Evolutionary conservation across 2,329 filamentous ascomycete genomes (phyloP), one percentile per base, ranked within the genome.

Genomic region (Helminthosporium solani): DNA sequence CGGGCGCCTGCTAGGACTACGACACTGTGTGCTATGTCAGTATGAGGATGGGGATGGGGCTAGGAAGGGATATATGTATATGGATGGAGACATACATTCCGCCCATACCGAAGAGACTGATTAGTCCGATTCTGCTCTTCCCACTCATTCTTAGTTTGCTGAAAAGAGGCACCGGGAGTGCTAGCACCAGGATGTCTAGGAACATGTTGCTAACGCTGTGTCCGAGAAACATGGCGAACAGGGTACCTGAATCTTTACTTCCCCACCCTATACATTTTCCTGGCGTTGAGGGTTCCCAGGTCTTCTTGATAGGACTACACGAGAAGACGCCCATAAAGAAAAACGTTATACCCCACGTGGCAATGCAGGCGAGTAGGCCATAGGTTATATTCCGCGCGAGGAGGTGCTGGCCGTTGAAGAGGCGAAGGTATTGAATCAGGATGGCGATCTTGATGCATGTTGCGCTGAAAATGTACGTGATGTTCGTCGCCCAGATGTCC

Each of bases 401-500:
- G 1, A 44, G 48, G 31, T 54, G 57, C 14, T 56, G 46, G 42
- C 58, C 56, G 11, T 58, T 53, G 48, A 70, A 70, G 7, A 71
- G 54, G 11, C 68, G 66, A 14, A 64, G 58, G 33, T 70, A 71
- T 43, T 71, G 68, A 31, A 68, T 55, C 2, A 71, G 57, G 16
- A 71, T 65, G 2, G 68, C 56, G 15, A 71, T 54, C 38, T 71
- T 71, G 48, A 71, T 68, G 11, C 68, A 61, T 2, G 64, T 58
- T 1, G 68, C 60, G 16, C 61, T 64, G 5, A 53, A 49, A 34
- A 57, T 53, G 48, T 71, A 71, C 2, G 57, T 51, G 7, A 53
- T 36, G 28, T 69, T 70, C 18, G 61, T 60, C 1, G 56, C 39
- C 49, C 61, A 70, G 8, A 70, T 53, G 36, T 63, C 56, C 63